Percentiles rank a stretch among this genome's conserved stretches.
Evolutionary conservation across 1,284 basidiomycete genomes (phyloP).

Genomic region (Tilletia setariae): DNA sequence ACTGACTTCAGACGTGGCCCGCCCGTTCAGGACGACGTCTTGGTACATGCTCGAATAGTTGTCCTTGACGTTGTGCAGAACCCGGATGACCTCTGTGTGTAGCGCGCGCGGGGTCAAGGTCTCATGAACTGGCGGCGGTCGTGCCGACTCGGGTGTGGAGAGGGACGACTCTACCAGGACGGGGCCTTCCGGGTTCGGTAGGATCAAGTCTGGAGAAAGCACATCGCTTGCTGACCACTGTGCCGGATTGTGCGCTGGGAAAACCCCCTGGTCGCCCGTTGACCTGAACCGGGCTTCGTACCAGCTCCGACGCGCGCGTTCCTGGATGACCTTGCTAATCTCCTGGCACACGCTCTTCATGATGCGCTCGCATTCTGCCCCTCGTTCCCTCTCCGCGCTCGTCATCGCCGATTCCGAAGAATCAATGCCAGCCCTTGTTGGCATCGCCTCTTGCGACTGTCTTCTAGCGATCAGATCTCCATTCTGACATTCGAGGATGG

Average conservation of each 20-base stretch:
- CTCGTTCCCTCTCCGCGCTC: constrained; percentile 4
- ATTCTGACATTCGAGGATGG: constrained; percentile 75
- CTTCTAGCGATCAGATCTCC: constrained; percentile 60
- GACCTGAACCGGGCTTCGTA: background rate
- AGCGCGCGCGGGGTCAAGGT: constrained; percentile 35
- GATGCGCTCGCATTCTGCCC: constrained; percentile 24
- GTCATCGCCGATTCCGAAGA: background rate
- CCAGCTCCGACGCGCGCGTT: constrained; percentile 1
- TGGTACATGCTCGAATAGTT: constrained; percentile 49
- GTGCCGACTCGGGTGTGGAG: background rate
- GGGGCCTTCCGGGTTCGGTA: constrained; percentile 19
- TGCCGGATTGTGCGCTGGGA: constrained; percentile 27
- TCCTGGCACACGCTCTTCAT: constrained; percentile 43
- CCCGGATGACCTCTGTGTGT: constrained; percentile 38
- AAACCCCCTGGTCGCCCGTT: background rate
- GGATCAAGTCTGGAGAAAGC: constrained; percentile 28
- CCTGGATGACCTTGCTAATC: constrained; percentile 32
- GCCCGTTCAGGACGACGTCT: constrained; percentile 13
- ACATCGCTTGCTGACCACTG: constrained; percentile 17
- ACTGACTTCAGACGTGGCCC: constrained; percentile 8
- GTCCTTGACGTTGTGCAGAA: constrained; percentile 32
- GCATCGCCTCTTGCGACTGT: no score
- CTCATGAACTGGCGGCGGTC: constrained; percentile 37
- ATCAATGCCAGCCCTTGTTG: background rate
- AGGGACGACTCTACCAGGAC: background rate